Evolutionary conservation across 1,284 basidiomycete species (phyloP), one percentile per base, ranked within the genome.

Genomic region (Cryptococcus jaspeensis): DNA sequence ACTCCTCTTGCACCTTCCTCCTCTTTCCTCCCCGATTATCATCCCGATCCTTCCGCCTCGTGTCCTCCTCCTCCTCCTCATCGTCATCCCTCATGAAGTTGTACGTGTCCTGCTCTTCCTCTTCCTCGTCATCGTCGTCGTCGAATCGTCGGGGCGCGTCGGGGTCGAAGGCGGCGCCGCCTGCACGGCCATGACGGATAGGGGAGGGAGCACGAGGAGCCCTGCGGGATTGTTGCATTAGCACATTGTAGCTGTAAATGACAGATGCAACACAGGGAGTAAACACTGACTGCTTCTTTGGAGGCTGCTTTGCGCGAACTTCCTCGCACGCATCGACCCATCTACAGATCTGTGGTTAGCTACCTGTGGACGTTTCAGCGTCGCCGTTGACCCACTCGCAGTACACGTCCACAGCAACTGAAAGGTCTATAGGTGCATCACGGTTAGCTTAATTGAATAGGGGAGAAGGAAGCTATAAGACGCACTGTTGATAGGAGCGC

Each of bases 81-180:
- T 83, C 81, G 67, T 90, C 87, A 70, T 89, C 84, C 80, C 62
- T 89, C 87, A 25, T 39, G 32, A 46, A 44, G 52, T 45, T 47
- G 16, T 46, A 46, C 28, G 5, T 38, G 32, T 6, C 48, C 36
- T 38, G 32, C 18, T 35, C 53, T 55, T 45, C 45, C 55, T 56
- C 41, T 56, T 49, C 54, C 43, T 56, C 59, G 18, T 57, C 56
- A 15, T 61, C 55, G 37, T 55, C 64, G 23, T 43, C 60, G 52
- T 49, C 60, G 16, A 40, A 41, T 63, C 59, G n/a, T 60, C 62
- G 54, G 13, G 50, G 54, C 9, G 56, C 56, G 16, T 60, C 60
- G 28, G 55, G 53, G 16, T 52, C 54, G 49, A 62, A 59, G 12
- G 54, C 40, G 4, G 63, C 65, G 11, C 64, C 66, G 28, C 64